Conservation (phyloP, 2,329 filamentous ascomycete species). For the Colletotrichum sojae region DNA sequence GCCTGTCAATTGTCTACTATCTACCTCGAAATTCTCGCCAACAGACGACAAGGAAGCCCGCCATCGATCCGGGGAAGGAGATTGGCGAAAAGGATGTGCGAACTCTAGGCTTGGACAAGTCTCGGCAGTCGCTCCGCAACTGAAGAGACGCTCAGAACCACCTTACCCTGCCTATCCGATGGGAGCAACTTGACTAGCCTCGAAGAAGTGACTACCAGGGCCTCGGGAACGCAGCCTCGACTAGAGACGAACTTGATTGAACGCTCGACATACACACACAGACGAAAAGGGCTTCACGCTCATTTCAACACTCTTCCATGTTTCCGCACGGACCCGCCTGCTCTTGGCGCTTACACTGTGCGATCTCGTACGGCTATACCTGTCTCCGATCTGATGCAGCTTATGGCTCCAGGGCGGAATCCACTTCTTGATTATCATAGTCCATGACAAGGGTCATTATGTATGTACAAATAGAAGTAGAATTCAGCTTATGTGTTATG, state of each 20-base stretch:
- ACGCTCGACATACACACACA: neutral
- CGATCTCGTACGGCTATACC: no score
- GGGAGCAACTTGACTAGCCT: constrained; percentile 68
- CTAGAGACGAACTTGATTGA: constrained; percentile 32
- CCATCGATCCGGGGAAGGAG: constrained; percentile 60
- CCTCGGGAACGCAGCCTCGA: constrained; percentile 49
- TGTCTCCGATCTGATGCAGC: no score
- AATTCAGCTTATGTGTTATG: no score
- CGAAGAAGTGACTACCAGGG: constrained; percentile 66
- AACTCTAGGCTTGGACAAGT: constrained; percentile 70
- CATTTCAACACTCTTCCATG: no score
- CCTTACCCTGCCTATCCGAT: constrained; percentile 73
- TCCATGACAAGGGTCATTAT: no score
- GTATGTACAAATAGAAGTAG: no score
- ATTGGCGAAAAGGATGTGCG: constrained; percentile 63
- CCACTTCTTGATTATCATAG: no score
- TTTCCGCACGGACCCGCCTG: no score
- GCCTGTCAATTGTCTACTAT: constrained; percentile 53
- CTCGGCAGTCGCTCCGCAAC: constrained; percentile 68
- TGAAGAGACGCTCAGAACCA: constrained; percentile 71
- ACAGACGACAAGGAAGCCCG: constrained; percentile 63
- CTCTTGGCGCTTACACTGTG: no score
- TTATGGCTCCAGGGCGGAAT: no score
- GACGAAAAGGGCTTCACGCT: no score
- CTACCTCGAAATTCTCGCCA: constrained; percentile 70